Evolutionary conservation across 2,329 filamentous ascomycete genomes (phyloP), one percentile per base, ranked within the genome.

Genomic region (Passalora sequoiae): DNA sequence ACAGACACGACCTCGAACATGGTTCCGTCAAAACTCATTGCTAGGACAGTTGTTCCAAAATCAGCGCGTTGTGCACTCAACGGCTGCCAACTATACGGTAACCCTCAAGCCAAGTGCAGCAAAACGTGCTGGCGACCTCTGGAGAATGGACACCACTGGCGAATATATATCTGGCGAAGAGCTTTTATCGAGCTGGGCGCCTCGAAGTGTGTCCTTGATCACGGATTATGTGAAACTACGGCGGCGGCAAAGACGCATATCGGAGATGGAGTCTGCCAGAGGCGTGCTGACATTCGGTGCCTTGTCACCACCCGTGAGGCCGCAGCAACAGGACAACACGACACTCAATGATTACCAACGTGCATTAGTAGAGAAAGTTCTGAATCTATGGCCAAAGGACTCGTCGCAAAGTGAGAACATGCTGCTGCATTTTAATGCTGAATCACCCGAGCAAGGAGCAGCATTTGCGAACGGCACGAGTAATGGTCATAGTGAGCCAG

Each of bases 91-190:
- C 46, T 98, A 94, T 66, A 89, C 86, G 1, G 71, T 97, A 38
- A 82, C 82, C 4, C 83, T 97, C 65, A 83, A 88, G 21, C 92
- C 92, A 0, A 83, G 87, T 6, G 89, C 89, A 2, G 89, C 94
- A 38, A 96, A 96, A 67, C 80, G 87, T 35, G 87, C 89, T 0
- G 88, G 88, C 3, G 92, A 98, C 62, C 73, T 98, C 9, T 98
- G 92, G 92, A 81, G 92, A 42, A 88, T 97, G 81, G 94, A 89
- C 64, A 97, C 89, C 12, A 83, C 87, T 47, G 85, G 94, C 58
- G 88, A 94, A 63, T 97, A 96, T 61, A 86, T 98, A 57, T 96
- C 95, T 65, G 92, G 92, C 43, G 89, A 98, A 66, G 92, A 98
- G 65, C 76, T 83, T 37, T 72, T 98, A 28, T 81, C 75, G 2